These are phyloP conservation scores for Planoprotostelium fungivorum DNA, from an alignment of 78 protist genomes.

Conservation along the genomic window DNA sequence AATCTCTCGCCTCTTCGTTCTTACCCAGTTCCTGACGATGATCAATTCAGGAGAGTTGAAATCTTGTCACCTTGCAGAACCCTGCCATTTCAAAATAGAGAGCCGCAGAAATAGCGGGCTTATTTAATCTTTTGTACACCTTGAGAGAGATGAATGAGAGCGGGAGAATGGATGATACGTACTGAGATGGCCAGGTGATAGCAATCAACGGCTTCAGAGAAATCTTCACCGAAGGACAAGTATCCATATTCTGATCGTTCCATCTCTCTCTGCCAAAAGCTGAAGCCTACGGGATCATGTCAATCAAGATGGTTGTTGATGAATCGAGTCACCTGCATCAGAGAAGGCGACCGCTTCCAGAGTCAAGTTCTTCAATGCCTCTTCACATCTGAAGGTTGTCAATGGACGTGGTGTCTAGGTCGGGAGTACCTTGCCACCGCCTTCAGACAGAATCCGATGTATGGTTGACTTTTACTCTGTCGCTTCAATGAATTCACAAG, in stretches of 20 bases:
- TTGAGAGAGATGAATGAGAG: background rate
- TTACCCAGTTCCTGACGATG: background rate
- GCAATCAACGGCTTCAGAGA: background rate
- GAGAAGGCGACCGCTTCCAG: background rate
- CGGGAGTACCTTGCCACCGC: background rate
- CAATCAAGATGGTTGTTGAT: too few species aligned
- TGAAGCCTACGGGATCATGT: too few species aligned
- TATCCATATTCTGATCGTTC: background rate
- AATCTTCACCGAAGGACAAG: background rate
- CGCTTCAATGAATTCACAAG: background rate
- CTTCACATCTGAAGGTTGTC: background rate
- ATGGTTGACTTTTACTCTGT: background rate
- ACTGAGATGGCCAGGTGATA: background rate
- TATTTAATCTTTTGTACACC: background rate
- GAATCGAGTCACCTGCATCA: background rate
- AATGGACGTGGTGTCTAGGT: background rate
- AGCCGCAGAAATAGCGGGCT: background rate
- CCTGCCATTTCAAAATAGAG: background rate
- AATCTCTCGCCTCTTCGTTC: background rate
- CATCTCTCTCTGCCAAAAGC: background rate
- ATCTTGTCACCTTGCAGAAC: background rate
- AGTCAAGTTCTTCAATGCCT: background rate
- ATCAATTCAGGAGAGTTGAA: background rate
- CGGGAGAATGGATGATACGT: background rate
- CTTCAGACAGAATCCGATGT: background rate